These are phyloP conservation scores for Logfia minima DNA, from an alignment of 129 eudicot genomes.

Conservation along the genomic window DNA sequence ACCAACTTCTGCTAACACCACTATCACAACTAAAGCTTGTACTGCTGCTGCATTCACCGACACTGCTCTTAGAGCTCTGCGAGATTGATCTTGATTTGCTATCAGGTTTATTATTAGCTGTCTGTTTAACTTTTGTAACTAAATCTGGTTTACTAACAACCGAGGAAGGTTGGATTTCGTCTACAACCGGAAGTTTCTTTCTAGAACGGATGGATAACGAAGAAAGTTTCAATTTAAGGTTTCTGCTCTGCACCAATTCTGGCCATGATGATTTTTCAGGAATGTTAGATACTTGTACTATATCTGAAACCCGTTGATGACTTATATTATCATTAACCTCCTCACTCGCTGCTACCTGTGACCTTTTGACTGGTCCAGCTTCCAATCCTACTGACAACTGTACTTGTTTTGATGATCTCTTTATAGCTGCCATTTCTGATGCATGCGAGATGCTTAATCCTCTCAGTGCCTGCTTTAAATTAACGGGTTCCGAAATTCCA, in stretches of 20 bases:
- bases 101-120: slow-evolving; percentile 37
- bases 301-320: slow-evolving; percentile 22
- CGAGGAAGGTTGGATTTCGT: slow-evolving; percentile 38
- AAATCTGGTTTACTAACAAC: slow-evolving; percentile 28
- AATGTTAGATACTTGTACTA: slow-evolving; percentile 41
- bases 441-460: slow-evolving; percentile 95
- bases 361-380: slow-evolving; percentile 38
- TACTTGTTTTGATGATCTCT: slow-evolving; percentile 51
- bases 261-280: slow-evolving; percentile 38
- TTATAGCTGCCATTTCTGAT: slow-evolving; percentile 86
- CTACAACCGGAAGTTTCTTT: slow-evolving; percentile 47
- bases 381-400: slow-evolving; percentile 41
- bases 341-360: slow-evolving; percentile 49
- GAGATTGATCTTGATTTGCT: slow-evolving; percentile 53
- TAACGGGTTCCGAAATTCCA: slow-evolving; percentile 64
- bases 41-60: slow-evolving; percentile 74
- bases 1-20: slow-evolving; percentile 52
- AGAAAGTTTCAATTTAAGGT: slow-evolving; percentile 38
- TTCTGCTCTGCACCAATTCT: slow-evolving; percentile 33
- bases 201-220: slow-evolving; percentile 36
- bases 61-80: slow-evolving; percentile 86
- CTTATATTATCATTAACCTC: slow-evolving; percentile 39
- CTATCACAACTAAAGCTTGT: slow-evolving; percentile 79
- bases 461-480: slow-evolving; percentile 85
- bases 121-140: slow-evolving; percentile 10